These are phyloP conservation scores for Verticillium isaacii DNA, from an alignment of 2,329 filamentous ascomycete genomes.

Conservation along the genomic window DNA sequence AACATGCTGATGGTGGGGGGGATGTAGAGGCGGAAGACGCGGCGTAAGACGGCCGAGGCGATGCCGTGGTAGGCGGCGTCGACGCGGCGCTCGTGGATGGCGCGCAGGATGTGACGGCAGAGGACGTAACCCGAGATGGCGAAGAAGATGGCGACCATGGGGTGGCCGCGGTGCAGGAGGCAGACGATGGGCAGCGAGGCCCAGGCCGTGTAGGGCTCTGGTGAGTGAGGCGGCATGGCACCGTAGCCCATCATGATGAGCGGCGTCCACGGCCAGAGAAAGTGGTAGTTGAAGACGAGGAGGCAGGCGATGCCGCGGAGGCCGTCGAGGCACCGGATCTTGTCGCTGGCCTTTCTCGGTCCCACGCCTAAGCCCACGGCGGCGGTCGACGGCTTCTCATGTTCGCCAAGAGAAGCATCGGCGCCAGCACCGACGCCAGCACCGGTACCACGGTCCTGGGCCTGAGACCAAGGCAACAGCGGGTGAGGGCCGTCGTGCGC, in stretches of 20 bases:
- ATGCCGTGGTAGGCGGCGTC: slow-evolving; percentile 30
- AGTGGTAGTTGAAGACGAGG: slow-evolving; percentile 37
- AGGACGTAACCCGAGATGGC: slow-evolving; percentile 38
- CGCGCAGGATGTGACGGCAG: slow-evolving; percentile 29
- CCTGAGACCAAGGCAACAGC: not conserved
- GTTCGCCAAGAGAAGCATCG: slow-evolving; percentile 6
- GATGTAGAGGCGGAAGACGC: slow-evolving; percentile 33
- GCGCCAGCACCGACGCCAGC: not conserved
- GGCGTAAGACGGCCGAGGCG: slow-evolving; percentile 30
- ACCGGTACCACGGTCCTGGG: slow-evolving; percentile 3
- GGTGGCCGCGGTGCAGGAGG: slow-evolving; percentile 31
- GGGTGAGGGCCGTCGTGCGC: slow-evolving; percentile 3
- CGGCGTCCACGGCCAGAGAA: slow-evolving; percentile 34
- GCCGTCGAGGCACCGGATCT: slow-evolving; percentile 34
- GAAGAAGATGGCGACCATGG: slow-evolving; percentile 39
- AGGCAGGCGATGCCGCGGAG: slow-evolving; percentile 36
- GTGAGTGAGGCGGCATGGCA: slow-evolving; percentile 26
- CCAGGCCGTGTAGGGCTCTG: slow-evolving; percentile 26
- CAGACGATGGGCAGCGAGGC: slow-evolving; percentile 32
- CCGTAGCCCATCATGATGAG: slow-evolving; percentile 35
- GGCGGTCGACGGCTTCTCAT: not conserved
- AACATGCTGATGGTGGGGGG: slow-evolving; percentile 36
- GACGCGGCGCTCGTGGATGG: slow-evolving; percentile 28
- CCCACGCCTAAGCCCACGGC: not conserved
- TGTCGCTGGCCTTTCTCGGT: slow-evolving; percentile 19